Conservation (phyloP, 192 early-diverging fungal species). For the Rhizophagus sp. region DNA sequence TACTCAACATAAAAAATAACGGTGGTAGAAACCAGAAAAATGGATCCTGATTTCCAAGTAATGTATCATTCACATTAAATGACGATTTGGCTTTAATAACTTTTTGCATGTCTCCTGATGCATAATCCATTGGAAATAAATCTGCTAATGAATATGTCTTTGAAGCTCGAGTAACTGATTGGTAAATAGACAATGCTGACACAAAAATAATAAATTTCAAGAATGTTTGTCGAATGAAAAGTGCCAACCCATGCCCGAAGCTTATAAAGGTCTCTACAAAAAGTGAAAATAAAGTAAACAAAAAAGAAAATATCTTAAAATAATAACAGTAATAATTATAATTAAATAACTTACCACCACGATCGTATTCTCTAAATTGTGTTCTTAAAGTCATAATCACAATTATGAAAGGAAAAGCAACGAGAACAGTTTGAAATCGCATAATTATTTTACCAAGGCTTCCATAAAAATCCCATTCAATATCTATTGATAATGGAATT, state of each 20-base stretch:
- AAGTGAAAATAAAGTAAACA: background rate
- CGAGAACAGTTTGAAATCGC: conserved; percentile 68
- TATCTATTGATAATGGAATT: conserved; percentile 42
- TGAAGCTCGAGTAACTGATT: conserved; percentile 34
- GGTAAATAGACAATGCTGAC: conserved; percentile 37
- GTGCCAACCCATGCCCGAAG: conserved; percentile 42
- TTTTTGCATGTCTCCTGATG: conserved; percentile 18
- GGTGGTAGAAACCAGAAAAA: conserved; percentile 59
- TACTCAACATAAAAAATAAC: conserved; percentile 44
- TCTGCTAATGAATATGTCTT: conserved; percentile 27
- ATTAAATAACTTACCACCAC: conserved; percentile 17
- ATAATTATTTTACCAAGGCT: conserved; percentile 68
- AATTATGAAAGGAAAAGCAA: conserved; percentile 68
- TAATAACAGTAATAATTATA: background rate
- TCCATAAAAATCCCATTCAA: conserved; percentile 68
- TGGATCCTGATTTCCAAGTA: conserved; percentile 49
- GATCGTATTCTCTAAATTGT: conserved; percentile 45
- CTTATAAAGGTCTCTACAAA: conserved; percentile 40
- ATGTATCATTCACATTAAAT: conserved; percentile 42
- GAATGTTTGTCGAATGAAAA: conserved; percentile 37
- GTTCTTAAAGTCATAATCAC: conserved; percentile 54
- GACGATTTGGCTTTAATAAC: conserved; percentile 23
- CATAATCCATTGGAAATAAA: background rate
- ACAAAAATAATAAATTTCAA: conserved; percentile 40
- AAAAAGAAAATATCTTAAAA: background rate